phyloP scores from a whole-genome alignment of 2,329 filamentous ascomycete genomes.

The Boeremia lycopersici region DNA sequence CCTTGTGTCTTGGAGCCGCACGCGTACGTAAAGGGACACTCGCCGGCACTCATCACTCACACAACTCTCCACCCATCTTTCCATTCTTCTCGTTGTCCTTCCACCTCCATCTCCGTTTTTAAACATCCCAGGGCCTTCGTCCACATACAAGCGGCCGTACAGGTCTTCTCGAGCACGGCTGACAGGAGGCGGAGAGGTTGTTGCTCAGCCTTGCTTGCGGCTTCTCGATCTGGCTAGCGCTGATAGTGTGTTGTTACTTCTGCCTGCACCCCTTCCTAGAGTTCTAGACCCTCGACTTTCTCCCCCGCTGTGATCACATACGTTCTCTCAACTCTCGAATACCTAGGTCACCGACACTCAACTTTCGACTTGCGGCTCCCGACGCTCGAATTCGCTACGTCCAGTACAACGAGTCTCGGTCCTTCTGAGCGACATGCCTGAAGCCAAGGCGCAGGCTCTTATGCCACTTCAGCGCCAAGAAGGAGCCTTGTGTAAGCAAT shows the following conservation, averaged over 20 bases:
- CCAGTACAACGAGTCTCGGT: background rate
- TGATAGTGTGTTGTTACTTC: no score
- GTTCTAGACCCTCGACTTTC: background rate
- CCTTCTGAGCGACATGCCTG: background rate
- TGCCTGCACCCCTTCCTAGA: background rate
- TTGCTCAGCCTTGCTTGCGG: background rate
- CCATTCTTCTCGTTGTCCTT: no score
- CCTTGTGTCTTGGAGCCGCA: no score
- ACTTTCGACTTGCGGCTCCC: no score
- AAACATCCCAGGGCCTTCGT: no score
- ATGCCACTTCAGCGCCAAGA: background rate
- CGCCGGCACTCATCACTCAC: no score
- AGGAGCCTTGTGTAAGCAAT: background rate
- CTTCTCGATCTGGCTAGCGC: no score
- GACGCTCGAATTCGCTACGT: background rate
- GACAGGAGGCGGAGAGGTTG: background rate
- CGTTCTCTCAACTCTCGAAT: background rate
- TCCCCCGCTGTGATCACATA: background rate
- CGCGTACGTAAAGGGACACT: no score
- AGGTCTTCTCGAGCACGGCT: no score
- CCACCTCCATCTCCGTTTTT: no score
- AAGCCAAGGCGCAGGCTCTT: background rate
- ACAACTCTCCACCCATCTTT: no score
- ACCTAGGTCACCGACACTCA: background rate
- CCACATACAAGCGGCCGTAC: no score